Percentiles rank a stretch among this genome's conserved stretches.
Evolutionary conservation across 495 filamentous ascomycete species (phyloP).

Genomic region (Friedmanniomyces simplex): DNA sequence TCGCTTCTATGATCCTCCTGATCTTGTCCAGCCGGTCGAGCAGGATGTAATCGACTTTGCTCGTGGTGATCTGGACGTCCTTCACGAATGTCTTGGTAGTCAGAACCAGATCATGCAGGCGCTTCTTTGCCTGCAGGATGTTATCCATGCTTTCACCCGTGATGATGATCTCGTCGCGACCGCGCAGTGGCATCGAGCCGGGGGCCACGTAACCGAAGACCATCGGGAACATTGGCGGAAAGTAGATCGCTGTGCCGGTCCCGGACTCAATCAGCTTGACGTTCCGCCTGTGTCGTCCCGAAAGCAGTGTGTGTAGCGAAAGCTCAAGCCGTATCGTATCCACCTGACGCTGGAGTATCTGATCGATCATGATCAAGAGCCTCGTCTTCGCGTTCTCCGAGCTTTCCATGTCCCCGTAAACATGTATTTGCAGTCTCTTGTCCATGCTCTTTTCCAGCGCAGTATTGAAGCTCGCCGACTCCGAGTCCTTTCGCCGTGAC

Average conservation of each 20-base stretch:
- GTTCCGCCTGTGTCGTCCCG: conserved; percentile 85
- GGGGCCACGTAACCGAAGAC: conserved; percentile 81
- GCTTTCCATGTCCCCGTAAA: conserved; percentile 92
- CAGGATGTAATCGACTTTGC: conserved; percentile 89
- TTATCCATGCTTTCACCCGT: conserved; percentile 72
- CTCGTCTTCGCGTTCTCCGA: conserved; percentile 94
- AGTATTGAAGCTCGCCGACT: conserved; percentile 49
- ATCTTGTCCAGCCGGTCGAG: conserved; percentile 90
- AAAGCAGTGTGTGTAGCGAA: conserved; percentile 79
- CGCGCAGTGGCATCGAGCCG: conserved; percentile 57
- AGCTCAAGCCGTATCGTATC: conserved; percentile 74
- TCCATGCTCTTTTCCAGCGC: conserved; percentile 60
- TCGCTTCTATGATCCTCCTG: conserved; percentile 92
- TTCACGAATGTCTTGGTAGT: conserved; percentile 81
- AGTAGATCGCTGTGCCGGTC: conserved; percentile 93
- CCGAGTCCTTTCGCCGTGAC: conserved; percentile 34
- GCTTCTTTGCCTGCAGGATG: conserved; percentile 77
- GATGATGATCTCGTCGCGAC: conserved; percentile 84
- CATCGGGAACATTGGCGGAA: conserved; percentile 82
- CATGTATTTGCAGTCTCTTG: conserved; percentile 76
- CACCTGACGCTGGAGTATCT: conserved; percentile 74
- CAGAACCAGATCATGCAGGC: conserved; percentile 68
- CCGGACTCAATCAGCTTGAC: conserved; percentile 93
- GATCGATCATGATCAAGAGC: conserved; percentile 92
- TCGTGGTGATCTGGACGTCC: conserved; percentile 69